A percentile compares a stretch with the other conserved stretches of the same genome.
These are phyloP conservation scores for Petunia secreta DNA, from an alignment of 257 asterid species.

Conservation along the genomic window DNA sequence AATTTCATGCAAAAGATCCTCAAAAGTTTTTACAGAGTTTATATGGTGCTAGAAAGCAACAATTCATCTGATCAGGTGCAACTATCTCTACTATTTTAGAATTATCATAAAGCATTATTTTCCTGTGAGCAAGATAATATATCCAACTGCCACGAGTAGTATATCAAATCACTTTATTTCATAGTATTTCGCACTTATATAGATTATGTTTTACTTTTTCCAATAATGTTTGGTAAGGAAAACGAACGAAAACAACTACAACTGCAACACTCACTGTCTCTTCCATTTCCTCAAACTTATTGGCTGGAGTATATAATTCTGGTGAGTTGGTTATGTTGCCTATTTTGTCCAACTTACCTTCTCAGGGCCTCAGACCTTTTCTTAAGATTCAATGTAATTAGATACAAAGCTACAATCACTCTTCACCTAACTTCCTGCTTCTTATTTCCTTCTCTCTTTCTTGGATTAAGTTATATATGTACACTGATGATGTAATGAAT, in stretches of 20 bases:
- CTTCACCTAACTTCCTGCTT: slow-evolving; percentile 43
- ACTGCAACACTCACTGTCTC: slow-evolving; percentile 26
- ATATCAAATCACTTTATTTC: neutral
- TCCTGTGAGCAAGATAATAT: neutral
- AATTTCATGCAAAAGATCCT: slow-evolving; percentile 7
- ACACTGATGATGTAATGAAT: no score
- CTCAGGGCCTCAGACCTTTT: slow-evolving; percentile 34
- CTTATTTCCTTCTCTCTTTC: slow-evolving; percentile 19
- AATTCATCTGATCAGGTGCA: neutral
- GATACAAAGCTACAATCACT: slow-evolving; percentile 60
- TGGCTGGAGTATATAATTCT: neutral
- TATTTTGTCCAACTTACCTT: slow-evolving; percentile 27
- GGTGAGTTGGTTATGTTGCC: slow-evolving; percentile 32
- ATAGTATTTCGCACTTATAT: neutral
- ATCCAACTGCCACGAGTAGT: slow-evolving; percentile 2
- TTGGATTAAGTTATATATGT: neutral
- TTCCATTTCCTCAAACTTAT: neutral
- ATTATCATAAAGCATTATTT: neutral
- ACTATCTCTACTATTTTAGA: neutral
- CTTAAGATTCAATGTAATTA: slow-evolving; percentile 40
- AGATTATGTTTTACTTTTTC: neutral
- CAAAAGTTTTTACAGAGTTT: neutral
- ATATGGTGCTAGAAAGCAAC: slow-evolving; percentile 16
- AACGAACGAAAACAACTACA: slow-evolving; percentile 51
- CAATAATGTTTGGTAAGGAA: slow-evolving; percentile 44